Base-by-base conservation (phyloP, 768 basidiomycete species). In the Tulasnella sp. region DNA sequence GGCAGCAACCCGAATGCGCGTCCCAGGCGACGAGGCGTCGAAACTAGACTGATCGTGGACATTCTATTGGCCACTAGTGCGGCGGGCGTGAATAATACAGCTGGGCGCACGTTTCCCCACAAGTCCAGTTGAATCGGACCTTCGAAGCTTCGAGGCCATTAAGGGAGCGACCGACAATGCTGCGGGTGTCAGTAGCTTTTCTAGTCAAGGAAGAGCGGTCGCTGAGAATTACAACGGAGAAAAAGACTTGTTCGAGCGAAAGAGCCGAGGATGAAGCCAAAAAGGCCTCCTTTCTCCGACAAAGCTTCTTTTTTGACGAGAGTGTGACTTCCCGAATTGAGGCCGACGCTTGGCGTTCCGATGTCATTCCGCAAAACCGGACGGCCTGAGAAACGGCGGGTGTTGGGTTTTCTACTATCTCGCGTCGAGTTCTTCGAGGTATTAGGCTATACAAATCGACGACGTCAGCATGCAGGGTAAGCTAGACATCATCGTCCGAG, bases 271-370 rank as follows among this genome's bases (percentile, higher is more conserved):
- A 75, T 48, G 74, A 75, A 75, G 74, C 74, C 74, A 75, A 75
- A 75, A 75, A 75, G 74, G 46, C 74, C 74, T 75, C 74, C 41
- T 75, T 75, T 75, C 74, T 42, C 74, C 74, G 74, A 75, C 41
- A 75, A 75, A 75, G 74, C 74, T 75, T 75, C 74, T 75, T 75
- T 75, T 69, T 69, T 69, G 18, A 37, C 28, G 64, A 69, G 34
- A 69, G 64, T 69, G 64, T 69, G 64, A 69, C 64, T 69, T 69
- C 34, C 64, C 64, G 64, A 69, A 69, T 16, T 69, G 64, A 69
- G 16, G 64, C 64, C 64, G 64, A 69, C 64, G 34, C 64, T 69
- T 69, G 64, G 64, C 64, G 64, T 69, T 69, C 64, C 64, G 64
- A 69, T 37, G 64, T 69, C 12, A 37, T 69, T 37, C 64, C 64